Percentiles rank a stretch among this genome's conserved stretches.
Conservation (phyloP, 768 basidiomycete species). For the Suillus paluster region DNA sequence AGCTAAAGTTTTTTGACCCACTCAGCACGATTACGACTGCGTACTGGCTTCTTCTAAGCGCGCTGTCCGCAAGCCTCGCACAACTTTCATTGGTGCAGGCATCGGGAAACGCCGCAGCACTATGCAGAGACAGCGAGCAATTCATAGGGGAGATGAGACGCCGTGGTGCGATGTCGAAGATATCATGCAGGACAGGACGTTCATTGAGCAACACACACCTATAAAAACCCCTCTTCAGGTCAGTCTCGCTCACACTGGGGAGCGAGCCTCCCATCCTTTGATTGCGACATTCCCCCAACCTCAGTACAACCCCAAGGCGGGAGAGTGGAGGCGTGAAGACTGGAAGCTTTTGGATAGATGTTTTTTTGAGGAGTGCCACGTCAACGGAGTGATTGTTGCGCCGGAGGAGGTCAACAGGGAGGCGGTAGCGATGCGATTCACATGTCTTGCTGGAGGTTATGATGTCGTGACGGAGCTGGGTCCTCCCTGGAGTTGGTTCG, state of each 20-base stretch:
- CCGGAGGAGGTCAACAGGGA: conserved; percentile 55
- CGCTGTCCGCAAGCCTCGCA: conserved; percentile 42
- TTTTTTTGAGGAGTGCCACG: conserved; percentile 72
- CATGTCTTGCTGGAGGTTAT: conserved; percentile 51
- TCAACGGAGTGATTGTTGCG: conserved; percentile 41
- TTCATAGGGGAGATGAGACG: conserved; percentile 21
- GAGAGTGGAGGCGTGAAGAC: conserved; percentile 71
- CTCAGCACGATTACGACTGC: conserved; percentile 87
- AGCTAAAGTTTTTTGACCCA: background rate
- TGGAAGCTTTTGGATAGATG: conserved; percentile 84
- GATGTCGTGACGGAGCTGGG: conserved; percentile 45
- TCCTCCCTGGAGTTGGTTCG: conserved; percentile 62
- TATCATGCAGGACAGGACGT: conserved; percentile 19
- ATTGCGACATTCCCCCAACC: background rate
- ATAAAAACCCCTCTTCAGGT: conserved; percentile 12
- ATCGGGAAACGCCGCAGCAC: conserved; percentile 27
- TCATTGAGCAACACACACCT: conserved; percentile 29
- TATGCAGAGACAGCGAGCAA: conserved; percentile 18
- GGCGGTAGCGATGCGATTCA: conserved; percentile 65
- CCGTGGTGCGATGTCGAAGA: conserved; percentile 37
- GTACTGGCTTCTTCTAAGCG: conserved; percentile 46
- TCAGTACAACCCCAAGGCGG: conserved; percentile 5
- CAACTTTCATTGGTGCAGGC: conserved; percentile 36
- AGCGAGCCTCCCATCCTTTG: background rate
- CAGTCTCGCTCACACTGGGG: background rate